Conservation (phyloP, 495 filamentous ascomycete genomes). For the Penicillium macrosclerotiorum region DNA sequence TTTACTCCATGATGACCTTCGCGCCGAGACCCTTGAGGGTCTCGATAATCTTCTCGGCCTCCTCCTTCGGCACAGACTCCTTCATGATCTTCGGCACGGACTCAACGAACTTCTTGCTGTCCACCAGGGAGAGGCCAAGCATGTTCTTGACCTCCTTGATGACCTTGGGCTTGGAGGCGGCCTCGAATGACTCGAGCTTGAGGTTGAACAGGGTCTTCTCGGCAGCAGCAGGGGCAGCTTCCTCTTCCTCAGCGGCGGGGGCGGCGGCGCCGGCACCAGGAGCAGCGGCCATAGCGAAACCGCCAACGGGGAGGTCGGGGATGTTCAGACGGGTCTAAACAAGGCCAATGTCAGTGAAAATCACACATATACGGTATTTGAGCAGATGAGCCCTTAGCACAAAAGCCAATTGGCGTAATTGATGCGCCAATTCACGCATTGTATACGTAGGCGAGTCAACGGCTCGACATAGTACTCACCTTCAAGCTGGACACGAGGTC, state of each 20-base stretch:
- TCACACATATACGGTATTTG: too few species aligned
- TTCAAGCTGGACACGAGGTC: conserved; percentile 91
- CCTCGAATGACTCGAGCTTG: conserved; percentile 86
- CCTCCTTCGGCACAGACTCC: conserved; percentile 96
- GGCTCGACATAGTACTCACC: conserved; percentile 46
- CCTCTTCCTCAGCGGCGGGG: conserved; percentile 72
- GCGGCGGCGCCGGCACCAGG: conserved; percentile 59
- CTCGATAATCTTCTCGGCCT: conserved; percentile 96
- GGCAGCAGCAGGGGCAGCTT: conserved; percentile 71
- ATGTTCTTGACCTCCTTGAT: conserved; percentile 99
- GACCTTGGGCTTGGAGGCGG: conserved; percentile 89
- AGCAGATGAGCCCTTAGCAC: too few species aligned
- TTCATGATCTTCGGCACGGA: conserved; percentile 96
- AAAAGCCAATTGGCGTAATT: too few species aligned
- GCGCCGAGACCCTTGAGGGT: conserved; percentile 89
- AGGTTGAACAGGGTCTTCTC: conserved; percentile 98
- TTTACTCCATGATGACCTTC: conserved; percentile 85
- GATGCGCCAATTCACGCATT: conserved; percentile 11
- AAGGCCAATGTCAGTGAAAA: conserved; percentile 7
- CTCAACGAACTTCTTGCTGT: conserved; percentile 99
- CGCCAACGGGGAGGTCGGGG: conserved; percentile 92
- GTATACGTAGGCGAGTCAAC: conserved; percentile 6
- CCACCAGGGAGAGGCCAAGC: conserved; percentile 91
- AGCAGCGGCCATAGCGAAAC: conserved; percentile 67
- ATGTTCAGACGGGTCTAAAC: conserved; percentile 92